These are phyloP conservation scores for Penicillium canescens DNA, from an alignment of 495 filamentous ascomycete species.

Conservation along the genomic window DNA sequence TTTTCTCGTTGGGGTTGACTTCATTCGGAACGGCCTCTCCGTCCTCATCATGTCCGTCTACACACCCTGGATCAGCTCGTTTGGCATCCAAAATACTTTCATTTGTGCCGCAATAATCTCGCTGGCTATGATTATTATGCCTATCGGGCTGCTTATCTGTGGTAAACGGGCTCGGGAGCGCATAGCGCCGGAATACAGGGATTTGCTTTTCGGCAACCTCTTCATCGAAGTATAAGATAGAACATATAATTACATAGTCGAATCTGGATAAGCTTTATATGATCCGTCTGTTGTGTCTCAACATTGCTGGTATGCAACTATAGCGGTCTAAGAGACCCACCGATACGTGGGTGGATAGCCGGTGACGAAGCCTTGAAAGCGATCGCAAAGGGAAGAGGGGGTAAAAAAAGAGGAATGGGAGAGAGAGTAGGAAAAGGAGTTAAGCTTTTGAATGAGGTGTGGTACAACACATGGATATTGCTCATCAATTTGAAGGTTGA, in stretches of 20 bases:
- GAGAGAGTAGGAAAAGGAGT: not conserved
- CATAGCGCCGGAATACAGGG: slow-evolving; percentile 10
- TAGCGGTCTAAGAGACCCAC: no score
- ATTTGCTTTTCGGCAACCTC: not conserved
- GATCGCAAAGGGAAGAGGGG: no score
- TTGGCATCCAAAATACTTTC: slow-evolving; percentile 22
- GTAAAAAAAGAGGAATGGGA: no score
- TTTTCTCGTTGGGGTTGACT: slow-evolving; percentile 17
- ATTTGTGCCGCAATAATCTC: slow-evolving; percentile 15
- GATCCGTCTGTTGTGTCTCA: no score
- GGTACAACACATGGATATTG: not conserved
- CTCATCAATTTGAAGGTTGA: not conserved
- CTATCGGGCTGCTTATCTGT: slow-evolving; percentile 11
- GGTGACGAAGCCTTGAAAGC: no score
- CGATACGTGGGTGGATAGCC: no score
- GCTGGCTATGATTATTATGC: slow-evolving; percentile 8
- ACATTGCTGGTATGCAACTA: no score
- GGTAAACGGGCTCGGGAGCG: slow-evolving; percentile 13
- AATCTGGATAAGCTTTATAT: no score
- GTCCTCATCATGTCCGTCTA: slow-evolving; percentile 16
- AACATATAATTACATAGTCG: no score
- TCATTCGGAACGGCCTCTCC: slow-evolving; percentile 17
- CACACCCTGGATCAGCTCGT: slow-evolving; percentile 12
- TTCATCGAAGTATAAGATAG: no score
- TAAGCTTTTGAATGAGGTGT: not conserved